Percentiles rank a stretch among this genome's conserved stretches.
phyloP scores from a whole-genome alignment of 2,329 filamentous ascomycete species.

The Aureobasidium vineae region DNA sequence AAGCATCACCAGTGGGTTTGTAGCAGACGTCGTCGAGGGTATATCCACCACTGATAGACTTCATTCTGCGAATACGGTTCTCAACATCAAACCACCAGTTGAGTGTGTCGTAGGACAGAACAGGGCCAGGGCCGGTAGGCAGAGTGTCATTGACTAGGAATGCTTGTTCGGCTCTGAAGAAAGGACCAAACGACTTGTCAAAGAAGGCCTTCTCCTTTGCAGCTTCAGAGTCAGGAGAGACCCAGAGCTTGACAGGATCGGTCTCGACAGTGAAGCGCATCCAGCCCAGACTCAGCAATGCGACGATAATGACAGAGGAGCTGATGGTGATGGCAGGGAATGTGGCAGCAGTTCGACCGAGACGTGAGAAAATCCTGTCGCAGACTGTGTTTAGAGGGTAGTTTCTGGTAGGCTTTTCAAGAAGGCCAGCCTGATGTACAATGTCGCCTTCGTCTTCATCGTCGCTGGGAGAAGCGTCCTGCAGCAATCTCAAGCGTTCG shows the following conservation, averaged over 20 bases:
- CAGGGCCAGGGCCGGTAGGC: conserved; percentile 63
- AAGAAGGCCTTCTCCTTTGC: conserved; percentile 94
- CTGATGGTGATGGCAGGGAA: conserved; percentile 84
- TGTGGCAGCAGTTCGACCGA: conserved; percentile 76
- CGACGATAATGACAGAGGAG: conserved; percentile 70
- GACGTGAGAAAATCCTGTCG: conserved; percentile 72
- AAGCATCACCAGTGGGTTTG: conserved; percentile 85
- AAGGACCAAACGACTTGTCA: conserved; percentile 88
- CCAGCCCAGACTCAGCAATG: conserved; percentile 81
- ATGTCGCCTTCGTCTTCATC: conserved; percentile 92
- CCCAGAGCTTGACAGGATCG: conserved; percentile 90
- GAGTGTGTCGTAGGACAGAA: conserved; percentile 84
- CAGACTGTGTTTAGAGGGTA: conserved; percentile 84
- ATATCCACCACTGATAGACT: conserved; percentile 65
- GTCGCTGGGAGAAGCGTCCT: conserved; percentile 79
- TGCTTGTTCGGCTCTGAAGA: conserved; percentile 89
- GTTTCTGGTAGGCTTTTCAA: conserved; percentile 72
- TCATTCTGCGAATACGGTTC: conserved; percentile 68
- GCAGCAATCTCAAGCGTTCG: conserved; percentile 80
- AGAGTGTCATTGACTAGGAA: conserved; percentile 89
- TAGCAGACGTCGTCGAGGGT: conserved; percentile 85
- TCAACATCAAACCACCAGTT: conserved; percentile 95
- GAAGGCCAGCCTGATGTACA: conserved; percentile 70
- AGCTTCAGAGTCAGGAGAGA: conserved; percentile 87
- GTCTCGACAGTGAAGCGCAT: conserved; percentile 83